Evolutionary conservation across 768 basidiomycete species (phyloP).

Genomic region (Suillus sp.): DNA sequence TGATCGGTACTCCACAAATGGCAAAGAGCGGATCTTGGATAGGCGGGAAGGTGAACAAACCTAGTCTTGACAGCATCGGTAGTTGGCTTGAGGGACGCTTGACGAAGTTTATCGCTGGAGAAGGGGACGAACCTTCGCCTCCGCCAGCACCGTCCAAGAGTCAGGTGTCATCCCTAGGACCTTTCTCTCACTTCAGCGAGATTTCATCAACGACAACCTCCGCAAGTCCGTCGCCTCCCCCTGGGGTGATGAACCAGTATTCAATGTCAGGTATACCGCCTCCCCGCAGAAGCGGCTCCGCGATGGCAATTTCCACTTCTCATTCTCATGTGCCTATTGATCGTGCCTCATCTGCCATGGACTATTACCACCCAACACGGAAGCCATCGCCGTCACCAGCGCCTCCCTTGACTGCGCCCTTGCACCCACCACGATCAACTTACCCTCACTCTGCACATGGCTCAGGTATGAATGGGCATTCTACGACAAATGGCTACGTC

Average conservation of each 20-base stretch:
- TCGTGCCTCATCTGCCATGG: conserved; percentile 78
- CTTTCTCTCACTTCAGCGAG: conserved; percentile 91
- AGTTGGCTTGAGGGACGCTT: conserved; percentile 91
- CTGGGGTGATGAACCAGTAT: conserved; percentile 45
- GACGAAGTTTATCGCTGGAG: conserved; percentile 94
- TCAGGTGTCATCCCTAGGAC: conserved; percentile 60
- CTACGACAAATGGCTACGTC: conserved; percentile 42
- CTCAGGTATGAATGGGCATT: conserved; percentile 24
- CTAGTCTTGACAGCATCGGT: conserved; percentile 89
- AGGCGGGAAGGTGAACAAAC: conserved; percentile 80
- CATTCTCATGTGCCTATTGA: conserved; percentile 58
- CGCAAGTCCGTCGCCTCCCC: conserved; percentile 75
- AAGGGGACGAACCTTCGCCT: conserved; percentile 54
- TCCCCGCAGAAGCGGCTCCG: conserved; percentile 67
- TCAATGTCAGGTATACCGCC: conserved; percentile 40
- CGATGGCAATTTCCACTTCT: conserved; percentile 57
- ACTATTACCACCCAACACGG: conserved; percentile 55
- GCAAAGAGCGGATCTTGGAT: conserved; percentile 89
- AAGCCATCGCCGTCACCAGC: conserved; percentile 53
- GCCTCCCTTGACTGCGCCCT: conserved; percentile 56
- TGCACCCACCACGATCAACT: conserved; percentile 41
- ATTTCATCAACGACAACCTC: conserved; percentile 84
- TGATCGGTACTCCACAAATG: conserved; percentile 67
- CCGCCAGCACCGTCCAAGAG: conserved; percentile 39
- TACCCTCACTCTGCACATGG: conserved; percentile 33